Conservation (phyloP, 2,329 filamentous ascomycete genomes). For the Corynespora cassiicola region DNA sequence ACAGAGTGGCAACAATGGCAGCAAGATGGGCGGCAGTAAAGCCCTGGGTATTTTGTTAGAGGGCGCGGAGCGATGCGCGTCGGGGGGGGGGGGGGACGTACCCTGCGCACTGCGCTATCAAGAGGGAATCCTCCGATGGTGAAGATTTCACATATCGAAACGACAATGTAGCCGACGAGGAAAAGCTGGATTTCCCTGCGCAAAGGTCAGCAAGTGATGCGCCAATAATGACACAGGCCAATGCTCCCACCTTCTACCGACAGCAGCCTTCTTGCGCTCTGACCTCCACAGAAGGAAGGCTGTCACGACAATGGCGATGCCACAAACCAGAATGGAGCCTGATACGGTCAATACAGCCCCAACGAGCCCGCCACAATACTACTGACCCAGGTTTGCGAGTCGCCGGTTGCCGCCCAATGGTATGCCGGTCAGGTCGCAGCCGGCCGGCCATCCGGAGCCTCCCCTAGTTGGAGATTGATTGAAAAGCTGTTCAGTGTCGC, state of each 20-base stretch:
- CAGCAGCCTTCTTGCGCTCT: slow-evolving; percentile 89
- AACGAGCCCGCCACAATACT: slow-evolving; percentile 7
- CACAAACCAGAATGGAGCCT: slow-evolving; percentile 89
- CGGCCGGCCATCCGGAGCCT: slow-evolving; percentile 64
- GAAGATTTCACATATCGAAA: slow-evolving; percentile 96
- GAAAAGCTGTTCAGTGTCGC: slow-evolving; percentile 64
- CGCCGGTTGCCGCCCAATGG: slow-evolving; percentile 68
- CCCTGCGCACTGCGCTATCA: slow-evolving; percentile 71
- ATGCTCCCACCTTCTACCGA: slow-evolving; percentile 78
- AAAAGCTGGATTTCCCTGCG: slow-evolving; percentile 95
- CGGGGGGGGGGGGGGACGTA: slow-evolving; percentile 51
- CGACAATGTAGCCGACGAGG: slow-evolving; percentile 81
- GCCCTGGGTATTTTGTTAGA: slow-evolving; percentile 58
- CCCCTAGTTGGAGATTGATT: slow-evolving; percentile 64
- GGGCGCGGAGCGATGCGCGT: background rate
- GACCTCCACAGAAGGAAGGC: slow-evolving; percentile 77
- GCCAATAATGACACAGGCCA: background rate
- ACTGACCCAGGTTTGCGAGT: slow-evolving; percentile 82
- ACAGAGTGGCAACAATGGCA: slow-evolving; percentile 84
- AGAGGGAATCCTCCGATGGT: slow-evolving; percentile 90
- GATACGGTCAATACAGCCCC: slow-evolving; percentile 31
- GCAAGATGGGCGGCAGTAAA: slow-evolving; percentile 93
- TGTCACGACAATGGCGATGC: slow-evolving; percentile 74
- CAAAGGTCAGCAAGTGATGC: slow-evolving; percentile 10
- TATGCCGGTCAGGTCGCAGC: slow-evolving; percentile 81